Evolutionary conservation across 768 basidiomycete genomes (phyloP), one percentile per base, ranked within the genome.

Genomic region (Clavaria fumosa): DNA sequence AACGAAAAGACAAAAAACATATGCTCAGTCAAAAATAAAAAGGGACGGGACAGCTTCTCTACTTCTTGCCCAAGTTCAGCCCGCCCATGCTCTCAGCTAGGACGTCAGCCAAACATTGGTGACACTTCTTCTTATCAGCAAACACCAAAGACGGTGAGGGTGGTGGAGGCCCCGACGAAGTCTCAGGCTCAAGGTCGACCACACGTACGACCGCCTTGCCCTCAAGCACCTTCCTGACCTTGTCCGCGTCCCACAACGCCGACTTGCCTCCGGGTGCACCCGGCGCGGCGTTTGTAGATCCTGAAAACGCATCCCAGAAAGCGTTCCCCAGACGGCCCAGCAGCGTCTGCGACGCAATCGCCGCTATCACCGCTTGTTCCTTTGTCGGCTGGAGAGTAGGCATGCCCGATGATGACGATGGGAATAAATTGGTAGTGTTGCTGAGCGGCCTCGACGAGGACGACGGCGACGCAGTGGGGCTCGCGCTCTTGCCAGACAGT

Each of bases 261-360:
- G 22, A 6, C 38, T 17, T 38, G 26, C 42, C 20, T 1, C 30
- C 21, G 22, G 51, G 24, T 1, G 48, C 7, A 2, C 54, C 30
- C 21, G 55, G 37, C 7, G 54, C 47, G 3, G 54, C 41, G 3
- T 50, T 35, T 22, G 58, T 52, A 12, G 54, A 41, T 0, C 75
- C 77, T n/a, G 76, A 67, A 57, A 90, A 90, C 11, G 88, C 88
- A 44, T 86, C 84, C 80, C 85, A 83, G 60, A 90, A 89, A 31
- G 85, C 82, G 15, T 61, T 53, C 4, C 80, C 76, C 22, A 90
- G 64, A 50, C 75, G 76, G 49, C 62, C 59, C 36, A 82, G 45
- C 21, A 91, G 58, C 1, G 86, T 89, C 58, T 85, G 77, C 32
- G 72, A 72, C 6, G 83, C 85, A 44, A 85, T 62, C n/a, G 72